phyloP scores from a whole-genome alignment of 2,329 filamentous ascomycete species.

The Thyridium curvatum region DNA sequence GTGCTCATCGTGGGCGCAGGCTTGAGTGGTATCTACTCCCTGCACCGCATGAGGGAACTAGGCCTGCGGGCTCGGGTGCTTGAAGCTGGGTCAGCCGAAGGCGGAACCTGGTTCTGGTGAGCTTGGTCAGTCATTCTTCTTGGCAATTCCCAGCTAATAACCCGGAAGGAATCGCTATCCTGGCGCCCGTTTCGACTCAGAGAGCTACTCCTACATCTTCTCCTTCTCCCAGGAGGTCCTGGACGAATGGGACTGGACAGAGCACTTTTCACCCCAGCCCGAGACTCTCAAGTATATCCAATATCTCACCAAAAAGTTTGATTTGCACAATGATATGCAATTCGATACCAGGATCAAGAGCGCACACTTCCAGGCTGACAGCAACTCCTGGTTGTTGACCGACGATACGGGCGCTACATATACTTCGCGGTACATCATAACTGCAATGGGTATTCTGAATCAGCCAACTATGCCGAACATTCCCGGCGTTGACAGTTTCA shows the following conservation, averaged over 20 bases:
- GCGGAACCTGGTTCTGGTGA: constrained; percentile 40
- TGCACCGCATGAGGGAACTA: constrained; percentile 32
- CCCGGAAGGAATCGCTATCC: constrained; percentile 7
- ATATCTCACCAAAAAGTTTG: constrained; percentile 26
- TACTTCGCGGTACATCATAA: constrained; percentile 17
- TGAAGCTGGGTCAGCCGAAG: constrained; percentile 31
- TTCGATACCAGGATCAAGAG: constrained; percentile 21
- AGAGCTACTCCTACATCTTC: constrained; percentile 37
- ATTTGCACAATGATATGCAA: constrained; percentile 23
- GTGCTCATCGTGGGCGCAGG: constrained; percentile 32
- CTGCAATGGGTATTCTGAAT: constrained; percentile 19
- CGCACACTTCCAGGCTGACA: constrained; percentile 16
- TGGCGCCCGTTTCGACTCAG: constrained; percentile 31
- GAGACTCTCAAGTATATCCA: constrained; percentile 33
- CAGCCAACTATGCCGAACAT: constrained; percentile 25
- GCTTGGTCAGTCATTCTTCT: neutral
- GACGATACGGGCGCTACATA: constrained; percentile 15
- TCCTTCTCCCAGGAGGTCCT: constrained; percentile 32
- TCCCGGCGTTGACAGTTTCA: constrained; percentile 19
- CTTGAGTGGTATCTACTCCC: constrained; percentile 31
- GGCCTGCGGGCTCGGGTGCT: constrained; percentile 26
- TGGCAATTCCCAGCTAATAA: neutral
- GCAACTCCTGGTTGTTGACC: constrained; percentile 18
- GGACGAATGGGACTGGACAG: constrained; percentile 33
- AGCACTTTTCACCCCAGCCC: constrained; percentile 21